phyloP scores from a whole-genome alignment of 23 red algal species.

The Gracilaria gracilis region DNA sequence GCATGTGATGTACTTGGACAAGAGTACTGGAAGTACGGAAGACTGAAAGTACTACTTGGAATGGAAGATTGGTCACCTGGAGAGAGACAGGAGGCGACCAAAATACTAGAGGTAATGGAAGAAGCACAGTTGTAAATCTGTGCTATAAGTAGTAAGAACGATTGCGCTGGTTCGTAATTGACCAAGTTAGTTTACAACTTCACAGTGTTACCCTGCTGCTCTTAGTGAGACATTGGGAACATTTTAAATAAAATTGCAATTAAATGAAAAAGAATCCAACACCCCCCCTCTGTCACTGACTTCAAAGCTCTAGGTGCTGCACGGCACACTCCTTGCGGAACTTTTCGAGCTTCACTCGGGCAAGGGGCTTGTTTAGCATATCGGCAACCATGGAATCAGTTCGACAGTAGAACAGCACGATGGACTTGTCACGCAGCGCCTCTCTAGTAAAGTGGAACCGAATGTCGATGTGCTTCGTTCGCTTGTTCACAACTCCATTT shows the following conservation, averaged over 20 bases:
- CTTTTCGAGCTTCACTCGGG: no score
- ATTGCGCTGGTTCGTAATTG: not conserved
- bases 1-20: not conserved
- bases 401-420: no score
- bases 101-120: not conserved
- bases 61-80: not conserved
- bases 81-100: not conserved
- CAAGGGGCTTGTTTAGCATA: no score
- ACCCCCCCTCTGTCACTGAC: no score
- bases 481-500: no score
- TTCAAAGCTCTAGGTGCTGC: no score
- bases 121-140: not conserved
- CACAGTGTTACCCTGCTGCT: not conserved
- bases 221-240: not conserved
- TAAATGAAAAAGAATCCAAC: not conserved
- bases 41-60: not conserved
- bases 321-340: no score
- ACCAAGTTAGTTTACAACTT: not conserved
- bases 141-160: no score
- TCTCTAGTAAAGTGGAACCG: no score
- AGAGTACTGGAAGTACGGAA: not conserved
- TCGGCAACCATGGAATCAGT: no score
- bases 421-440: no score
- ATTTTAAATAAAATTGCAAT: constrained; percentile 1
- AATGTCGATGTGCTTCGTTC: no score